Evolutionary conservation across 2,329 filamentous ascomycete species (phyloP).

Genomic region (Hypoxylon sp.): DNA sequence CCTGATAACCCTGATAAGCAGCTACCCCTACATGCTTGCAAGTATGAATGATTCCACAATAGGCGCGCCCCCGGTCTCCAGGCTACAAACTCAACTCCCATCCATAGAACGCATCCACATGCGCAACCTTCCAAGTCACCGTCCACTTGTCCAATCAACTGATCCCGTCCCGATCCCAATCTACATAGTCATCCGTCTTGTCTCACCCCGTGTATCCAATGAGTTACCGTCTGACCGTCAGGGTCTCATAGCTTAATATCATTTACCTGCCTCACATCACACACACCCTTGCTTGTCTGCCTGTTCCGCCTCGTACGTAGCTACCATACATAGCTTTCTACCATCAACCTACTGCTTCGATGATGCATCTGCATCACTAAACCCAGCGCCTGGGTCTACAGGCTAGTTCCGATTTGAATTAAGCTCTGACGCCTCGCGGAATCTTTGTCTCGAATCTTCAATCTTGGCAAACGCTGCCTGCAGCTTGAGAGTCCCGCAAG

Average conservation of each 20-base stretch:
- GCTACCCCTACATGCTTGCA: not conserved
- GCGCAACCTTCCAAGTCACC: conserved; percentile 28
- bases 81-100: not conserved
- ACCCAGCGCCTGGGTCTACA: conserved; percentile 20
- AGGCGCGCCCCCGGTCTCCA: conserved; percentile 9
- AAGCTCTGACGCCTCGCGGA: conserved; percentile 26
- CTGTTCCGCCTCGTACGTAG: too few species aligned
- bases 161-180: conserved; percentile 27
- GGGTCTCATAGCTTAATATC: conserved; percentile 29
- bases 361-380: conserved; percentile 33
- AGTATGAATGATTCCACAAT: conserved; percentile 21
- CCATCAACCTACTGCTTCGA: conserved; percentile 11
- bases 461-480: conserved; percentile 23
- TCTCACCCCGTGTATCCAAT: conserved; percentile 18
- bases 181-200: conserved; percentile 32
- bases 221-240: conserved; percentile 15
- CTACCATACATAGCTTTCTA: conserved; percentile 13
- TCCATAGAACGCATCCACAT: conserved; percentile 30
- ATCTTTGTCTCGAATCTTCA: conserved; percentile 26
- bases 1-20: conserved; percentile 22
- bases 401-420: conserved; percentile 29
- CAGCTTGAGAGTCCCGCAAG: conserved; percentile 22
- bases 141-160: conserved; percentile 31
- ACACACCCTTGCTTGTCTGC: not conserved
- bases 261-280: conserved; percentile 33